Evolutionary conservation across 2,329 filamentous ascomycete species (phyloP).

Genomic region (Lachnellula suecica): DNA sequence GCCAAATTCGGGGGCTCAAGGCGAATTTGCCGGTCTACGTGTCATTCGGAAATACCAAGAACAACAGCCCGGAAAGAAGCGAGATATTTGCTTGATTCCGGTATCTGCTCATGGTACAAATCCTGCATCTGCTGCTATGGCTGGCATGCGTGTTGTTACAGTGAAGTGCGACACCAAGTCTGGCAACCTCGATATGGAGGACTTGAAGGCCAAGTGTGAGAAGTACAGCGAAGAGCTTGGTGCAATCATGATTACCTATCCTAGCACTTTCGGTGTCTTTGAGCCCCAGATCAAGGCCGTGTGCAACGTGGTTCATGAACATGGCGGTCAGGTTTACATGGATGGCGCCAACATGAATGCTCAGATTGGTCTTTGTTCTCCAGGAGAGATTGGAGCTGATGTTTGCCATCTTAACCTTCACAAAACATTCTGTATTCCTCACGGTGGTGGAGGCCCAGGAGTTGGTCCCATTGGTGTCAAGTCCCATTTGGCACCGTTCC

Average conservation of each 20-base stretch:
- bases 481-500: slow-evolving; percentile 71
- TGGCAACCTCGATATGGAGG: slow-evolving; percentile 84
- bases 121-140: slow-evolving; percentile 92
- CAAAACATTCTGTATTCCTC: slow-evolving; percentile 98
- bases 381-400: slow-evolving; percentile 92
- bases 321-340: slow-evolving; percentile 97
- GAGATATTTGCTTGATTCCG: slow-evolving; percentile 91
- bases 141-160: slow-evolving; percentile 88
- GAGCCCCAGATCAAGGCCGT: slow-evolving; percentile 86
- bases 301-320: slow-evolving; percentile 79
- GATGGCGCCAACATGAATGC: slow-evolving; percentile 99
- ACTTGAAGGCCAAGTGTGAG: slow-evolving; percentile 85
- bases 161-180: slow-evolving; percentile 87
- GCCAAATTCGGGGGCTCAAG: slow-evolving; percentile 94
- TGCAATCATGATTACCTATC: slow-evolving; percentile 97
- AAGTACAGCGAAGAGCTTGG: slow-evolving; percentile 83
- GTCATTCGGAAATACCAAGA: slow-evolving; percentile 85
- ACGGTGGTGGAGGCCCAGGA: slow-evolving; percentile 90
- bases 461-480: slow-evolving; percentile 94
- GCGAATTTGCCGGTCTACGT: slow-evolving; percentile 87
- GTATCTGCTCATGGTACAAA: slow-evolving; percentile 96
- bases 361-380: slow-evolving; percentile 92
- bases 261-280: slow-evolving; percentile 92
- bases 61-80: slow-evolving; percentile 63
- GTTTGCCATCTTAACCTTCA: slow-evolving; percentile 97